Evolutionary conservation across 176 grass and related monocot species (phyloP).

Genomic region (Rhynchospora pubera): DNA sequence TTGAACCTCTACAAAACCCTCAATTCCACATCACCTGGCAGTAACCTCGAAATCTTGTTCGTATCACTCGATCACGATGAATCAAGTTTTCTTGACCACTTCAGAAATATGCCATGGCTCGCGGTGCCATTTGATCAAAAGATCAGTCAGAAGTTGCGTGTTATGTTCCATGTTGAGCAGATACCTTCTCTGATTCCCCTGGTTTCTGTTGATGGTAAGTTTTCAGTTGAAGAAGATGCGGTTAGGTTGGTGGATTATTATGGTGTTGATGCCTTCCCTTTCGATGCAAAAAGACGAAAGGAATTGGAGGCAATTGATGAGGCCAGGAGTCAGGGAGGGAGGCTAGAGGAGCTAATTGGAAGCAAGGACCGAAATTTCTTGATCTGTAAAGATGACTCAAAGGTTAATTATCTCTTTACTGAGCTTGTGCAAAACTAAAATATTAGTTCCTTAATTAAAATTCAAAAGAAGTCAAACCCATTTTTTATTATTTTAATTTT

Average conservation of each 20-base stretch:
- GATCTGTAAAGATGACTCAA: slow-evolving; percentile 25
- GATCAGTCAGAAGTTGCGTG: slow-evolving; percentile 2
- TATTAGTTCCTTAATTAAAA: slow-evolving; percentile 5
- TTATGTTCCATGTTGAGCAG: slow-evolving; percentile 22
- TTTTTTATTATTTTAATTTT: neutral
- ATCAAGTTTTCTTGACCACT: slow-evolving; percentile 33
- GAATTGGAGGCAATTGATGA: slow-evolving; percentile 41
- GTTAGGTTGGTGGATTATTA: slow-evolving; percentile 38
- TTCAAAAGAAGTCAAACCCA: neutral
- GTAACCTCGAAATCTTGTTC: slow-evolving; percentile 37
- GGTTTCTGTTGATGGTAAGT: neutral
- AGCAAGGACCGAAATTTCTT: slow-evolving; percentile 33
- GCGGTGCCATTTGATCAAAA: slow-evolving; percentile 33
- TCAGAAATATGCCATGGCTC: slow-evolving; percentile 47
- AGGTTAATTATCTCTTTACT: slow-evolving; percentile 21
- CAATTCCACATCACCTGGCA: neutral
- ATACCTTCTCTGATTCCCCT: slow-evolving; percentile 43
- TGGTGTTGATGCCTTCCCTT: slow-evolving; percentile 39
- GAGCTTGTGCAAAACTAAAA: neutral
- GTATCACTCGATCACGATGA: slow-evolving; percentile 37
- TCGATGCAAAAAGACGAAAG: slow-evolving; percentile 30
- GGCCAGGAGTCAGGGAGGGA: slow-evolving; percentile 33
- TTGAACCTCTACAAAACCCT: slow-evolving; percentile 32
- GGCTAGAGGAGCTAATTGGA: slow-evolving; percentile 47
- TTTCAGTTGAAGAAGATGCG: slow-evolving; percentile 30